These are phyloP conservation scores for Pseudonectria foliicola DNA, from an alignment of 2,329 filamentous ascomycete genomes.

Conservation along the genomic window DNA sequence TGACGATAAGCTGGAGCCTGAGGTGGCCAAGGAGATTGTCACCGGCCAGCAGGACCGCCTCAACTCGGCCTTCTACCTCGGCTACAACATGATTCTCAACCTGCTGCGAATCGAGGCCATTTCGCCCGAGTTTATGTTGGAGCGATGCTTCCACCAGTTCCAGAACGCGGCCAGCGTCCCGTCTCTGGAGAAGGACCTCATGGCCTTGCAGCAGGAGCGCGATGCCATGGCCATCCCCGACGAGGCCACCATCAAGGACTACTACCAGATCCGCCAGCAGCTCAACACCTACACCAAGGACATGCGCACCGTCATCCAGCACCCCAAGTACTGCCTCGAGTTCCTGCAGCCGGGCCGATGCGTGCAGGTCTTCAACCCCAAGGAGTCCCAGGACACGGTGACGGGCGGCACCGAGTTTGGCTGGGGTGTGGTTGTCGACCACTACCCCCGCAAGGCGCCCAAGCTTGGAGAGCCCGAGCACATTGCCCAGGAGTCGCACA, in stretches of 20 bases:
- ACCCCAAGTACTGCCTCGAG: conserved; percentile 76
- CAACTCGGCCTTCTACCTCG: conserved; percentile 94
- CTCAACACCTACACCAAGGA: conserved; percentile 78
- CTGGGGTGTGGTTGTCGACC: conserved; percentile 85
- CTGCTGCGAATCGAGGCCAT: conserved; percentile 97
- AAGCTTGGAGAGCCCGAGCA: conserved; percentile 64
- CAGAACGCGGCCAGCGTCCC: conserved; percentile 89
- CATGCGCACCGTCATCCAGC: conserved; percentile 85
- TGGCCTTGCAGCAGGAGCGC: conserved; percentile 68
- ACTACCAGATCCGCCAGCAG: conserved; percentile 83
- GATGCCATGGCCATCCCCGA: conserved; percentile 72
- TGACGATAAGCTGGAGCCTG: conserved; percentile 89
- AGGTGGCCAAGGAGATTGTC: conserved; percentile 89
- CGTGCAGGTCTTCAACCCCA: conserved; percentile 72
- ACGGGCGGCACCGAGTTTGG: conserved; percentile 62
- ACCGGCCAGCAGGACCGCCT: conserved; percentile 94
- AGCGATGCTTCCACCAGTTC: conserved; percentile 96
- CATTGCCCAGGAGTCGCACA: conserved; percentile 66
- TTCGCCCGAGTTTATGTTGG: conserved; percentile 97
- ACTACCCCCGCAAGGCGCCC: conserved; percentile 54
- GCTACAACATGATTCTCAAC: conserved; percentile 99
- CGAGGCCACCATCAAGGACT: conserved; percentile 84
- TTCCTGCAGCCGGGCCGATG: conserved; percentile 85
- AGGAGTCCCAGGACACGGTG: conserved; percentile 35
- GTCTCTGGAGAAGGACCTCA: conserved; percentile 73